These are phyloP conservation scores for Ambrosiella cleistominuta DNA, from an alignment of 2,329 filamentous ascomycete species.

Conservation along the genomic window DNA sequence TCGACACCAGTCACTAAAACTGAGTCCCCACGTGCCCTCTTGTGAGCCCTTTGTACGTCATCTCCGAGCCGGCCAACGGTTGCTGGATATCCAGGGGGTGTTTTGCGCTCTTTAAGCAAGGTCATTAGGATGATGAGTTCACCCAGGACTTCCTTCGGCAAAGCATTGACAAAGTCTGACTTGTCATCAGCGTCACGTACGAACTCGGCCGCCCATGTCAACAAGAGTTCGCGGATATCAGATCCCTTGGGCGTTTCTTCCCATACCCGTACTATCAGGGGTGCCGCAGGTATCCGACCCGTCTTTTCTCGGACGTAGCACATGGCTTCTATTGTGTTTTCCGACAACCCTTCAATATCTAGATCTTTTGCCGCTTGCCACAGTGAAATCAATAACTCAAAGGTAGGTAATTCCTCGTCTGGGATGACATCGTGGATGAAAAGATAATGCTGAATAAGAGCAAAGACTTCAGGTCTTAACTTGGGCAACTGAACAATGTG, in stretches of 20 bases:
- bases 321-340: conserved; percentile 40
- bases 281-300: conserved; percentile 37
- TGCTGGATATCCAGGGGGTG: background rate
- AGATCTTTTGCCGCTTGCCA: conserved; percentile 40
- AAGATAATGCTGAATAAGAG: conserved; percentile 36
- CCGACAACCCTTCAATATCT: conserved; percentile 36
- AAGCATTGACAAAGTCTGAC: conserved; percentile 39
- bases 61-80: background rate
- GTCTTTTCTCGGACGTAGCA: conserved; percentile 35
- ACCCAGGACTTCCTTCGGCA: conserved; percentile 44
- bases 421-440: conserved; percentile 33
- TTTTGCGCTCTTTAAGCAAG: conserved; percentile 26
- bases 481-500: conserved; percentile 33
- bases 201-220: conserved; percentile 46
- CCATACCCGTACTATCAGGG: conserved; percentile 43
- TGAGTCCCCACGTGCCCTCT: conserved; percentile 8
- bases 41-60: conserved; percentile 6
- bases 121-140: conserved; percentile 47
- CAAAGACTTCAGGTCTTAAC: conserved; percentile 32
- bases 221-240: conserved; percentile 37
- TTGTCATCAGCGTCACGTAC: conserved; percentile 39
- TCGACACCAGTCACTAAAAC: conserved; percentile 11
- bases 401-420: conserved; percentile 28
- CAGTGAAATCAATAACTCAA: conserved; percentile 35
- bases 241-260: conserved; percentile 43